These are phyloP conservation scores for Phytophthora foliorum DNA, from an alignment of 352 stramenopile species.

Conservation along the genomic window DNA sequence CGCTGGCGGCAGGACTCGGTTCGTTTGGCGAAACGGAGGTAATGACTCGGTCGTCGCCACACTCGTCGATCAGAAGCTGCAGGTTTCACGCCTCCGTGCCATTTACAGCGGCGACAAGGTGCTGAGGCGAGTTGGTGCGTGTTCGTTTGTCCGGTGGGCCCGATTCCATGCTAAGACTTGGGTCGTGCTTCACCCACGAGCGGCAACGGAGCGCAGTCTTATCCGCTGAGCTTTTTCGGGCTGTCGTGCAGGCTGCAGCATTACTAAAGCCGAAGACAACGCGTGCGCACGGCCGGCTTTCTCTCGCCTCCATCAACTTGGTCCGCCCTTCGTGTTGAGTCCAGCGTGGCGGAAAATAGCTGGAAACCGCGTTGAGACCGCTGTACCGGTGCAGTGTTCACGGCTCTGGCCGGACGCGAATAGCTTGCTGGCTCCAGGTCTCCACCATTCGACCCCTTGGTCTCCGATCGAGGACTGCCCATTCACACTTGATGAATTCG, in stretches of 20 bases:
- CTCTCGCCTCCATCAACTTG: constrained; percentile 20
- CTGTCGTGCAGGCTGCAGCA: constrained; percentile 12
- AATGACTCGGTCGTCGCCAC: constrained; percentile 19
- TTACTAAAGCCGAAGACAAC: constrained; percentile 13
- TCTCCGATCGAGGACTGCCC: background rate
- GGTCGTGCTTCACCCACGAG: background rate
- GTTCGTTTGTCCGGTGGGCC: constrained; percentile 37
- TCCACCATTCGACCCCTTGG: background rate
- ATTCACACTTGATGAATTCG: constrained; percentile 17
- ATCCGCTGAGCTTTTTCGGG: constrained; percentile 35
- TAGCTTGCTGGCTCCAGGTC: too few species aligned
- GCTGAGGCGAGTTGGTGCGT: constrained; percentile 13
- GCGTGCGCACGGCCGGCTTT: constrained; percentile 26
- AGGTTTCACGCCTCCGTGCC: constrained; percentile 12
- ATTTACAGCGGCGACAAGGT: constrained; percentile 32
- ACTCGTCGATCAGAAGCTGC: constrained; percentile 20
- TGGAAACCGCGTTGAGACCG: constrained; percentile 11
- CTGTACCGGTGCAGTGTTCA: background rate
- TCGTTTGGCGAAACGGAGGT: constrained; percentile 31
- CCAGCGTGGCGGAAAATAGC: constrained; percentile 32
- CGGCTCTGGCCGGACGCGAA: background rate
- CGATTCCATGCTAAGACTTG: constrained; percentile 37
- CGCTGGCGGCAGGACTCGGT: constrained; percentile 7
- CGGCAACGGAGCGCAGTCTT: constrained; percentile 31
- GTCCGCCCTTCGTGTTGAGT: constrained; percentile 18